phyloP scores from a whole-genome alignment of 1,284 basidiomycete genomes.

The Ustilago trichophora region DNA sequence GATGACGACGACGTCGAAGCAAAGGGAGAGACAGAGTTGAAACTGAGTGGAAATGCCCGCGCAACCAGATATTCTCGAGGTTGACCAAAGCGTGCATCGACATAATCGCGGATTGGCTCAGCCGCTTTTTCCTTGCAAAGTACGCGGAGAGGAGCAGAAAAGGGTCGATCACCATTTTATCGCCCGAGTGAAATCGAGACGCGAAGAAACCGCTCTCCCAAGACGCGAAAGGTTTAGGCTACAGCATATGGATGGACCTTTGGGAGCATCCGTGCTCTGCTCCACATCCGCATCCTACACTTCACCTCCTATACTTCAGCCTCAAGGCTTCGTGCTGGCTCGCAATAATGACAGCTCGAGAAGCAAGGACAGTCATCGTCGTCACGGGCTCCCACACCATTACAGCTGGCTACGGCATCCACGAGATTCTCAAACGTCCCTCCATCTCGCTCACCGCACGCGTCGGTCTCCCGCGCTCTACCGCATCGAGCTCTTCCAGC shows the following conservation, averaged over 20 bases:
- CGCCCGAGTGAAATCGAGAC: conserved; percentile 25
- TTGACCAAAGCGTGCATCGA: conserved; percentile 42
- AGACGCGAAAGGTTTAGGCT: too few species aligned
- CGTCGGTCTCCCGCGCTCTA: conserved; percentile 35
- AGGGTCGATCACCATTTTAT: conserved; percentile 46
- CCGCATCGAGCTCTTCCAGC: conserved; percentile 19
- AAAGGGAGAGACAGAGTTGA: background rate
- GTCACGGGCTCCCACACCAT: conserved; percentile 79
- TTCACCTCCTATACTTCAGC: too few species aligned
- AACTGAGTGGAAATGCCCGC: background rate
- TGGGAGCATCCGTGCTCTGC: too few species aligned
- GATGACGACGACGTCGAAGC: conserved; percentile 1
- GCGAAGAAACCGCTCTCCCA: conserved; percentile 29
- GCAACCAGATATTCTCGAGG: conserved; percentile 10
- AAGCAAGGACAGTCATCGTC: conserved; percentile 81
- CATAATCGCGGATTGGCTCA: conserved; percentile 20
- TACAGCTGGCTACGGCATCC: conserved; percentile 80
- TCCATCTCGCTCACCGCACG: conserved; percentile 70
- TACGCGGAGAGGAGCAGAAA: too few species aligned
- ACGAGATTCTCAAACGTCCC: conserved; percentile 80
- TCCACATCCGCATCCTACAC: too few species aligned
- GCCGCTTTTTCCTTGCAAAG: conserved; percentile 2
- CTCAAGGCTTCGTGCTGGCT: background rate
- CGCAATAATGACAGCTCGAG: conserved; percentile 70
- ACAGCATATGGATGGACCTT: too few species aligned